These are phyloP conservation scores for Jaminaea rosea DNA, from an alignment of 1,284 basidiomycete species.

Conservation along the genomic window DNA sequence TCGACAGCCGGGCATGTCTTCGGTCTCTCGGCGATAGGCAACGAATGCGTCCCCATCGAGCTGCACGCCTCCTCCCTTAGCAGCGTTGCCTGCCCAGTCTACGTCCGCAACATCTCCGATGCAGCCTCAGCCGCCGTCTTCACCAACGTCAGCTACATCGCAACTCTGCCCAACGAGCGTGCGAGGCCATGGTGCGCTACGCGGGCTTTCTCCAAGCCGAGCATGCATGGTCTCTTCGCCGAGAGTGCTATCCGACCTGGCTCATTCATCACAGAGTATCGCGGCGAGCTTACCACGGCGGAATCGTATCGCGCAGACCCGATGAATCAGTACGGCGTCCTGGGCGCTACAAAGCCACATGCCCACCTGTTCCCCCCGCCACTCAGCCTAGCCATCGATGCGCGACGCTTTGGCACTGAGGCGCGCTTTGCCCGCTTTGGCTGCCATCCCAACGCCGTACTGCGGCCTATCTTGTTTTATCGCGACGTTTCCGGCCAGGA, in stretches of 20 bases:
- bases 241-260: slow-evolving; percentile 45
- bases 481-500: not conserved
- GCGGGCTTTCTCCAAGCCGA: slow-evolving; percentile 47
- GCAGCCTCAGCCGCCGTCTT: slow-evolving; percentile 37
- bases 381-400: slow-evolving; percentile 71
- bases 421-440: slow-evolving; percentile 70
- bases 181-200: slow-evolving; percentile 48
- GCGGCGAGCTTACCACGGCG: slow-evolving; percentile 46
- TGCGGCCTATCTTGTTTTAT: slow-evolving; percentile 64
- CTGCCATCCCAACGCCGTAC: slow-evolving; percentile 79
- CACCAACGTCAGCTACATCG: slow-evolving; percentile 27
- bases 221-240: slow-evolving; percentile 49
- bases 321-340: slow-evolving; percentile 53
- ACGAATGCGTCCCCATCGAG: slow-evolving; percentile 36
- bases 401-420: slow-evolving; percentile 66
- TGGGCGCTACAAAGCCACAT: slow-evolving; percentile 56
- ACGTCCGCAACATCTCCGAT: slow-evolving; percentile 41
- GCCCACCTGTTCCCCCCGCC: slow-evolving; percentile 75
- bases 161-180: slow-evolving; percentile 23
- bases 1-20: not conserved
- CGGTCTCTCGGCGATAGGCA: slow-evolving; percentile 26
- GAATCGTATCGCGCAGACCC: slow-evolving; percentile 49
- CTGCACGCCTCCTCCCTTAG: slow-evolving; percentile 19
- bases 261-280: slow-evolving; percentile 46
- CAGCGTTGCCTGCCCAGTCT: slow-evolving; percentile 18